Evolutionary conservation across 768 basidiomycete species (phyloP).

Genomic region (Candolleomyces eurysporus): DNA sequence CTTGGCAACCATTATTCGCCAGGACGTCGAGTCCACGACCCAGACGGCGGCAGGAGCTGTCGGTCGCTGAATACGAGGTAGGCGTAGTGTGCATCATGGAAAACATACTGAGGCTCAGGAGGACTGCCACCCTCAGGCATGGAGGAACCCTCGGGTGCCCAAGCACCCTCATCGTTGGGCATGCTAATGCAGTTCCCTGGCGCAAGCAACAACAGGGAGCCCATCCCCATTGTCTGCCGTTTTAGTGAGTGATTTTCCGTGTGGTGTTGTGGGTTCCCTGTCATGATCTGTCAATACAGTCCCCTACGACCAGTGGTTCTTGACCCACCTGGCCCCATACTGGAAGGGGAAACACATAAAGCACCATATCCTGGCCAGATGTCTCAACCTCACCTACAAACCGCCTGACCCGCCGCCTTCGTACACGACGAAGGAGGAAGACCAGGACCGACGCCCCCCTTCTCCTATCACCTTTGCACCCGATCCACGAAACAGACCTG

Average conservation of each 20-base stretch:
- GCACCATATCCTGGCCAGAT: constrained; percentile 58
- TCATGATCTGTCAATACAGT: constrained; percentile 34
- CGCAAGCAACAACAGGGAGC: too few relatives aligned
- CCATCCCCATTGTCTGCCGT: constrained; percentile 5
- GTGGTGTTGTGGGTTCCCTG: background rate
- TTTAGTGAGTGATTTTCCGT: constrained; percentile 7
- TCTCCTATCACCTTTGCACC: constrained; percentile 73
- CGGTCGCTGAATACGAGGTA: too few relatives aligned
- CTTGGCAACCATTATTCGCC: too few relatives aligned
- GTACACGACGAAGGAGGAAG: constrained; percentile 8
- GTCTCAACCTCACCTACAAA: constrained; percentile 37
- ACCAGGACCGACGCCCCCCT: constrained; percentile 37
- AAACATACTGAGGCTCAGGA: too few relatives aligned
- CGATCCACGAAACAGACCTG: constrained; percentile 35
- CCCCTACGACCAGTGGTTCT: constrained; percentile 73
- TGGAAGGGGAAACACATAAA: constrained; percentile 68
- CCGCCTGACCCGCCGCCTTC: constrained; percentile 19
- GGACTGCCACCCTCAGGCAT: too few relatives aligned
- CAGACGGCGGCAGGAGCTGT: too few relatives aligned
- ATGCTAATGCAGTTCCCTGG: background rate
- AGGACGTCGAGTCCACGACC: too few relatives aligned
- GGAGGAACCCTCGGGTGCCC: too few relatives aligned
- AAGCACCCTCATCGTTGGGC: background rate
- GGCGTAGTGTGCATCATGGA: too few relatives aligned
- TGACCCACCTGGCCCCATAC: constrained; percentile 60